Evolutionary conservation across 2,329 filamentous ascomycete species (phyloP).

Genomic region (Colletotrichum scovillei): DNA sequence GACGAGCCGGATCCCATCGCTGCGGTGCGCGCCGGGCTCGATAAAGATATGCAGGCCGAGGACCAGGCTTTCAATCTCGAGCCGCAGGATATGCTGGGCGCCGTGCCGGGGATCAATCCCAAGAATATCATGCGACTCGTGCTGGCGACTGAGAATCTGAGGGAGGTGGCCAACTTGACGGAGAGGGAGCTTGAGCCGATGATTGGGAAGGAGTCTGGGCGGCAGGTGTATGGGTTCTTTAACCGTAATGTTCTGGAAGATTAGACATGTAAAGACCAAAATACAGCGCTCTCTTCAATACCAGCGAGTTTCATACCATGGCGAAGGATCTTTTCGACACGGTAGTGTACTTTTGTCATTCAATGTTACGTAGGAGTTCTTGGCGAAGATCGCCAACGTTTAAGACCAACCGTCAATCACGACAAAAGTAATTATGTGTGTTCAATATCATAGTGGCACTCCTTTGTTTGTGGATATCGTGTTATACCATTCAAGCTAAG

Average conservation of each 20-base stretch:
- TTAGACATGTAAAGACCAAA: conserved; percentile 30
- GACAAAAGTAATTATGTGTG: too few relatives aligned
- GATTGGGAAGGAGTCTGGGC: conserved; percentile 81
- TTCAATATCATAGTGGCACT: background rate
- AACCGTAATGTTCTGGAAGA: conserved; percentile 70
- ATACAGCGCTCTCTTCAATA: conserved; percentile 22
- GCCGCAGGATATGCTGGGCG: conserved; percentile 89
- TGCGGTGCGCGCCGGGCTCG: conserved; percentile 85
- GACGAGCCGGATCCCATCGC: conserved; percentile 90
- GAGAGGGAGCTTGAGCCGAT: conserved; percentile 76
- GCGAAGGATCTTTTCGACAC: too few relatives aligned
- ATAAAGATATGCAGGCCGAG: conserved; percentile 69
- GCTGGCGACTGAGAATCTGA: conserved; percentile 78
- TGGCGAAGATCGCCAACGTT: too few relatives aligned
- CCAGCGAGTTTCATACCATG: background rate
- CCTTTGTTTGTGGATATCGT: background rate
- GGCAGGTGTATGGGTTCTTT: conserved; percentile 86
- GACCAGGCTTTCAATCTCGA: conserved; percentile 83
- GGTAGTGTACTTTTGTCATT: too few relatives aligned
- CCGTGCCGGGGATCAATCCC: conserved; percentile 85
- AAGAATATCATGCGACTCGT: conserved; percentile 81
- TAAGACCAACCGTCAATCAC: too few relatives aligned
- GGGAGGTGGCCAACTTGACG: conserved; percentile 88
- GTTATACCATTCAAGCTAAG: conserved; percentile 29
- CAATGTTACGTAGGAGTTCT: too few relatives aligned